Evolutionary conservation across 2,329 filamentous ascomycete species (phyloP).

Genomic region (Fusarium sp.): DNA sequence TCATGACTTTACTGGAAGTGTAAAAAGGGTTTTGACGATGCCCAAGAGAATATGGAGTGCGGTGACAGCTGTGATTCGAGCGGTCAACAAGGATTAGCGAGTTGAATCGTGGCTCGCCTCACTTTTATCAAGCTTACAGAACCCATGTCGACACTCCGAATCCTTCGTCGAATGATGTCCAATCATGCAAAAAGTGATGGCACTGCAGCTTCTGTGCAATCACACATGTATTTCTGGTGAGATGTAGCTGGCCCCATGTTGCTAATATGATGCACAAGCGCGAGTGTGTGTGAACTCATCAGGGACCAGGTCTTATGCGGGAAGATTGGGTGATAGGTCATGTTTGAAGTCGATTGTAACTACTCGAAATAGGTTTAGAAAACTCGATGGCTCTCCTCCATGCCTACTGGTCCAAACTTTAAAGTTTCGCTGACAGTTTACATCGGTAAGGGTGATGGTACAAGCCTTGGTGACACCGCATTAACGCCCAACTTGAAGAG

Average conservation of each 20-base stretch:
- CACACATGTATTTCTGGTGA: constrained; percentile 14
- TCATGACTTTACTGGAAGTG: background rate
- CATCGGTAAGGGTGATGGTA: background rate
- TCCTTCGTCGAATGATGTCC: background rate
- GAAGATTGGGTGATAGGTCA: constrained; percentile 12
- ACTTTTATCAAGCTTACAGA: constrained; percentile 12
- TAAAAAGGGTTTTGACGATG: background rate
- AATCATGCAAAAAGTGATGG: constrained; percentile 4
- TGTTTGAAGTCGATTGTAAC: background rate
- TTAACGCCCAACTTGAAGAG: background rate
- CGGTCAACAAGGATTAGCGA: background rate
- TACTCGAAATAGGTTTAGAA: background rate
- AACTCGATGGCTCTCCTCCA: background rate
- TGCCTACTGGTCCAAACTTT: background rate
- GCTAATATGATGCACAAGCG: constrained; percentile 1
- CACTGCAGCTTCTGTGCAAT: background rate
- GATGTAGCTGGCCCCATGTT: background rate
- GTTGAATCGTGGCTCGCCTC: constrained; percentile 25
- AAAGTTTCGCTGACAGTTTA: background rate
- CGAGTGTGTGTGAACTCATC: constrained; percentile 9
- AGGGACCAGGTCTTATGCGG: constrained; percentile 19
- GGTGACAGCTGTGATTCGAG: constrained; percentile 10
- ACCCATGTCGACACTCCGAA: constrained; percentile 2
- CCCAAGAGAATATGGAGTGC: background rate
- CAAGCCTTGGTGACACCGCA: background rate